phyloP scores from a whole-genome alignment of 352 stramenopile species.

The Pythium chondricola region DNA sequence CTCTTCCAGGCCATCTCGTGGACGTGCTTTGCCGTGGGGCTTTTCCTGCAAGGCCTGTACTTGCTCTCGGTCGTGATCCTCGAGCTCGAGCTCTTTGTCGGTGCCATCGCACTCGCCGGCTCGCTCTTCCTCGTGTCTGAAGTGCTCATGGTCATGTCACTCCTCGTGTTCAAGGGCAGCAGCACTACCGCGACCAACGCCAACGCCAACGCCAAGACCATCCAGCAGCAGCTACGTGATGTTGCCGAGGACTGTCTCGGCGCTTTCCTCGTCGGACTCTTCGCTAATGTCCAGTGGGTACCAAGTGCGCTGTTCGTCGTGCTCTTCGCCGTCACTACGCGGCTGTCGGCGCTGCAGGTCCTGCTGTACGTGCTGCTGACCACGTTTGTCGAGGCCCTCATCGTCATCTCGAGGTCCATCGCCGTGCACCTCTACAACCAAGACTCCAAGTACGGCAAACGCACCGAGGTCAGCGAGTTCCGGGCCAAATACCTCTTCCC shows the following conservation, averaged over 20 bases:
- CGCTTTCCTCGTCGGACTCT: constrained; percentile 34
- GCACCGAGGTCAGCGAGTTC: constrained; percentile 37
- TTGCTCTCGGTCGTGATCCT: constrained; percentile 71
- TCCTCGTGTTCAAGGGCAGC: constrained; percentile 51
- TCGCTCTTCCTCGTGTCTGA: constrained; percentile 60
- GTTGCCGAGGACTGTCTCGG: constrained; percentile 55
- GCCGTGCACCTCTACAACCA: constrained; percentile 52
- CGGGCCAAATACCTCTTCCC: constrained; percentile 51
- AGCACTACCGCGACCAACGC: background rate
- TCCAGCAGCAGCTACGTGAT: constrained; percentile 23
- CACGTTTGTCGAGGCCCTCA: constrained; percentile 37
- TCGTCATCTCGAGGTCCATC: constrained; percentile 52
- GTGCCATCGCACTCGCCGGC: constrained; percentile 56
- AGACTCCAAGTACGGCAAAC: constrained; percentile 44
- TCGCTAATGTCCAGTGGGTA: constrained; percentile 69
- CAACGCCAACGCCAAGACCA: background rate
- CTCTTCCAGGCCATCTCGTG: constrained; percentile 72
- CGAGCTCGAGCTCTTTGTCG: constrained; percentile 75
- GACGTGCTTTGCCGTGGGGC: constrained; percentile 63
- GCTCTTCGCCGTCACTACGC: constrained; percentile 42
- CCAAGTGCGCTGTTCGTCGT: constrained; percentile 46
- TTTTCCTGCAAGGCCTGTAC: constrained; percentile 70
- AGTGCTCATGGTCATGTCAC: constrained; percentile 78
- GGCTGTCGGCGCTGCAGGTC: constrained; percentile 27
- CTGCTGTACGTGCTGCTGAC: constrained; percentile 34